phyloP scores from a whole-genome alignment of 495 filamentous ascomycete species.

The Podospora pseudopauciseta region DNA sequence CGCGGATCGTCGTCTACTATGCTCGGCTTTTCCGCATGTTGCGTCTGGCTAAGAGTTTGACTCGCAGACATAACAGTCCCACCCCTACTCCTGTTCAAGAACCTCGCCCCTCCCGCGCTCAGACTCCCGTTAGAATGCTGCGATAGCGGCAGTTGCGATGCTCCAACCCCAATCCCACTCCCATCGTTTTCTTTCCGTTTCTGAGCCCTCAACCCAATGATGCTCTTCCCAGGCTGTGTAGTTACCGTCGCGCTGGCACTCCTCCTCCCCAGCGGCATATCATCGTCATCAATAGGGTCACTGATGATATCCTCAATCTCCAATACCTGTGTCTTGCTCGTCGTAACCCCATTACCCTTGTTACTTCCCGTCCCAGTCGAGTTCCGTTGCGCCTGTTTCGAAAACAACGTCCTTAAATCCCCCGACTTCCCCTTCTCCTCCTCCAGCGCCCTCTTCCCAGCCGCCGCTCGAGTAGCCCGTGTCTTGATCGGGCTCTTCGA shows the following conservation, averaged over 20 bases:
- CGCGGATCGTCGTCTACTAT: slow-evolving; percentile 37
- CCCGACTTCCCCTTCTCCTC: slow-evolving; percentile 45
- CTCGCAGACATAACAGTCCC: neutral
- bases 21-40: neutral
- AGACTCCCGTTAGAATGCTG: neutral
- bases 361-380: slow-evolving; percentile 10
- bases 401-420: slow-evolving; percentile 51
- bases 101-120: slow-evolving; percentile 33
- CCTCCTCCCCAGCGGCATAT: slow-evolving; percentile 43
- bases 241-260: slow-evolving; percentile 46
- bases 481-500: slow-evolving; percentile 51
- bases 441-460: slow-evolving; percentile 27
- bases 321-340: slow-evolving; percentile 13
- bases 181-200: neutral
- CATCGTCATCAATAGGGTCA: slow-evolving; percentile 39
- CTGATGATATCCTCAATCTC: slow-evolving; percentile 45
- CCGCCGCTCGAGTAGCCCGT: slow-evolving; percentile 29
- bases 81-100: slow-evolving; percentile 30
- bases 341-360: neutral
- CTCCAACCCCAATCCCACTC: neutral
- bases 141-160: neutral
- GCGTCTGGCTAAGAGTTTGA: neutral
- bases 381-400: slow-evolving; percentile 47
- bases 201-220: slow-evolving; percentile 1
- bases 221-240: slow-evolving; percentile 10